A percentile compares a stretch with the other conserved stretches of the same genome.
Conservation (phyloP, 345 rosid genomes). For the Zanthoxylum bungeanum region DNA sequence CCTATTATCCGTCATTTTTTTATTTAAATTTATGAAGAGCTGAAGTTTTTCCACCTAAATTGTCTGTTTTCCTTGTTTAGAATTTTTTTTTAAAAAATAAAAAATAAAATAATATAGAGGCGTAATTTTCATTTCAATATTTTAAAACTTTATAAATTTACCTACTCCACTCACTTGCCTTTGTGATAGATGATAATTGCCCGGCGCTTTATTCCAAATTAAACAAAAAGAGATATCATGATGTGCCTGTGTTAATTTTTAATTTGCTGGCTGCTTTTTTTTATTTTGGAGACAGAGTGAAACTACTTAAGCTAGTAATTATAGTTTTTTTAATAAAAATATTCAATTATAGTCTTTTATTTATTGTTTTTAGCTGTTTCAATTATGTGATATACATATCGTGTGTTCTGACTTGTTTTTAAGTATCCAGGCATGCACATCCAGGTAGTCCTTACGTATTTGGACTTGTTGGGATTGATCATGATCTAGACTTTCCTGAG, state of each 20-base stretch:
- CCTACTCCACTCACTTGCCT: background rate
- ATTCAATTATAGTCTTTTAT: background rate
- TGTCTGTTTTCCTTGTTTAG: background rate
- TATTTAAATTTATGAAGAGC: no score
- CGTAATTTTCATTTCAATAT: background rate
- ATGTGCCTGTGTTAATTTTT: background rate
- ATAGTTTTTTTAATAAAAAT: background rate
- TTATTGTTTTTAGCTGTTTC: background rate
- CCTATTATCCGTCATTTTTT: background rate
- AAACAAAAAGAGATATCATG: background rate
- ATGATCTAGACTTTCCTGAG: constrained; percentile 97
- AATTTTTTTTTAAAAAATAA: no score
- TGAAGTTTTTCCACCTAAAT: no score
- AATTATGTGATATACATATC: constrained; percentile 9
- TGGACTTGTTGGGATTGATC: constrained; percentile 96
- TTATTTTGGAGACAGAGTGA: background rate
- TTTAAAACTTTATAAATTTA: background rate
- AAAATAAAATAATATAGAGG: background rate
- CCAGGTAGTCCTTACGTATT: constrained; percentile 98
- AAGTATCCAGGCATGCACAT: constrained; percentile 87
- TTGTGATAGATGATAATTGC: background rate
- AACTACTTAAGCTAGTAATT: background rate
- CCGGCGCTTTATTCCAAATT: background rate
- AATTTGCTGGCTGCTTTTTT: background rate
- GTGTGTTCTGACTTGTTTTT: constrained; percentile 39